Conservation (phyloP, 108 stramenopile genomes). For the Skeletonema potamos region DNA sequence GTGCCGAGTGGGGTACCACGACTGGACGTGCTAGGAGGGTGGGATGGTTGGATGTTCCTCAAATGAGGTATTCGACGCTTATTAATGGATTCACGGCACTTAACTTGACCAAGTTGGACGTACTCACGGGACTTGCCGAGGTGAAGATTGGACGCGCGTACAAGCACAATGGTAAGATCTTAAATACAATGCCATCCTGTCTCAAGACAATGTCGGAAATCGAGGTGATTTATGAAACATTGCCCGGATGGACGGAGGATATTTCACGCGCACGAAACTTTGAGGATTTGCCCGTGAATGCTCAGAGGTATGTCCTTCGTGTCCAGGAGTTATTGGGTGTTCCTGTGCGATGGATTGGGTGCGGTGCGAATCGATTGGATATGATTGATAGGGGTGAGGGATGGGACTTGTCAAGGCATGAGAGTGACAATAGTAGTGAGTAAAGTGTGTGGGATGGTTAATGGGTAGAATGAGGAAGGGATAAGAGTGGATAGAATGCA, state of each 20-base stretch:
- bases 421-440: background rate
- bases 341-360: constrained; percentile 97
- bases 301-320: constrained; percentile 89
- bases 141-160: constrained; percentile 86
- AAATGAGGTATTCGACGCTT: constrained; percentile 91
- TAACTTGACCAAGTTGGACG: constrained; percentile 99
- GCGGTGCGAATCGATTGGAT: constrained; percentile 93
- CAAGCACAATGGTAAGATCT: constrained; percentile 84
- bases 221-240: constrained; percentile 93
- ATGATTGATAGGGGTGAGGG: constrained; percentile 89
- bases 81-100: constrained; percentile 97
- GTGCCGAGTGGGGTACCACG: constrained; percentile 97
- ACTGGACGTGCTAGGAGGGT: constrained; percentile 92
- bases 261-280: constrained; percentile 84
- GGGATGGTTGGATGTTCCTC: constrained; percentile 98
- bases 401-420: constrained; percentile 54
- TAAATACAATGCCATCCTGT: constrained; percentile 91
- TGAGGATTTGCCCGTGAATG: constrained; percentile 93
- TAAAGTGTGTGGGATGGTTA: background rate
- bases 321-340: constrained; percentile 93
- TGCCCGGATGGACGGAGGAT: constrained; percentile 97
- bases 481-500: background rate
- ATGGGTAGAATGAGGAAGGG: background rate
- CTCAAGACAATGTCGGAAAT: constrained; percentile 81
- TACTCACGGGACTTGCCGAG: constrained; percentile 89